Evolutionary conservation across 805 yeast genomes (phyloP).

Genomic region (Starmerella powellii): DNA sequence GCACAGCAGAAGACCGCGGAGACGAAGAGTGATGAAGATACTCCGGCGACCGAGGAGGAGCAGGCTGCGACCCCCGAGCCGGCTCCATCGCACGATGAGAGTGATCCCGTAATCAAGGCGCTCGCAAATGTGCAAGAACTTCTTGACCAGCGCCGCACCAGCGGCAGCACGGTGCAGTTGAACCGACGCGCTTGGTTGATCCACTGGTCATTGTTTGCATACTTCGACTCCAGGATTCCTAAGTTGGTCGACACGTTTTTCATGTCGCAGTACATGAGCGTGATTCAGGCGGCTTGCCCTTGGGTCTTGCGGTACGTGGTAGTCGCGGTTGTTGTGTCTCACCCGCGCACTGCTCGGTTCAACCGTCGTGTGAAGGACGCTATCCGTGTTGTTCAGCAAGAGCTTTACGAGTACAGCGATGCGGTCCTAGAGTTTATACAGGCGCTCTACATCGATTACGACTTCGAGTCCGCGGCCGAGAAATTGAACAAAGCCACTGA

Average conservation of each 20-base stretch:
- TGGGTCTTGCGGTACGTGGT: conserved; percentile 58
- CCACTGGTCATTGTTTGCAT: conserved; percentile 58
- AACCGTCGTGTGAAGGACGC: conserved; percentile 48
- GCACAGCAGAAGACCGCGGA: conserved; percentile 34
- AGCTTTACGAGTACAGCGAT: conserved; percentile 52
- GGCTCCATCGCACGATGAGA: conserved; percentile 23
- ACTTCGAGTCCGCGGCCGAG: conserved; percentile 41
- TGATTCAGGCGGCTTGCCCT: conserved; percentile 61
- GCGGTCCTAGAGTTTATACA: conserved; percentile 49
- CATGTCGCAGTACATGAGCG: conserved; percentile 47
- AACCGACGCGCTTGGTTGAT: conserved; percentile 56
- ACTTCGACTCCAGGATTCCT: conserved; percentile 42
- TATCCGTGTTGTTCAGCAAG: conserved; percentile 46
- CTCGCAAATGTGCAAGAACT: conserved; percentile 44
- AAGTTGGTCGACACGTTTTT: conserved; percentile 46
- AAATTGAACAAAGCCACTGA: conserved; percentile 39
- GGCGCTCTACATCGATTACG: conserved; percentile 46
- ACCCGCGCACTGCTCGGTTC: conserved; percentile 24
- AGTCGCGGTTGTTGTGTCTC: conserved; percentile 38
- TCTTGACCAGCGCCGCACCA: conserved; percentile 43
- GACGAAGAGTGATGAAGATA: conserved; percentile 37
- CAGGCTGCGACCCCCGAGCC: conserved; percentile 17
- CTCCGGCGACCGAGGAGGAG: conserved; percentile 32
- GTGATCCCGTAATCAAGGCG: conserved; percentile 42
- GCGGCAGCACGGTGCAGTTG: conserved; percentile 46